Conservation (phyloP, 225 moss, liverwort and hornwort species). For the Climacium dendroides region DNA sequence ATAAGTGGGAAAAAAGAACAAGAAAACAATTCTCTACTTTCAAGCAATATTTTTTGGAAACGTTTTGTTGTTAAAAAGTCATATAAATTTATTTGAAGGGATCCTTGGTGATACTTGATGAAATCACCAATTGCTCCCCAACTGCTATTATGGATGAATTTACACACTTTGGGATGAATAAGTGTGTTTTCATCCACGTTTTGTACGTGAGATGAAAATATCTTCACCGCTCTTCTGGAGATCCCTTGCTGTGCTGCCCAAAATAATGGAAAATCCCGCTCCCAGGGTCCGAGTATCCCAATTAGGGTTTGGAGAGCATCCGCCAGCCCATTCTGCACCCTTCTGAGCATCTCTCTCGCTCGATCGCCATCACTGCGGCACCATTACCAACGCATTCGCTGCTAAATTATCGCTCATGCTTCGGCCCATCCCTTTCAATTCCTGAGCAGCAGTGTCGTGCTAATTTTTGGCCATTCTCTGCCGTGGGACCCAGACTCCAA, state of each 20-base stretch:
- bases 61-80: fast-evolving
- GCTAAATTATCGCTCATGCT: not conserved
- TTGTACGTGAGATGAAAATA: not conserved
- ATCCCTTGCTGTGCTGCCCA: not conserved
- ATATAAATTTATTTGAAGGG: not conserved
- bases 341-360: not conserved
- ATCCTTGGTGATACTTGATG: no score
- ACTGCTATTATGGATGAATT: not conserved
- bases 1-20: not conserved
- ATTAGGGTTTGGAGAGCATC: not conserved
- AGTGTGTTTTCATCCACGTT: not conserved
- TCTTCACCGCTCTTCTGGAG: not conserved
- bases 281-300: not conserved
- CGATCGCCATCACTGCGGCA: not conserved
- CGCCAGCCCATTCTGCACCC: not conserved
- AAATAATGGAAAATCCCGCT: not conserved
- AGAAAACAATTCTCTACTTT: fast-evolving
- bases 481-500: not conserved
- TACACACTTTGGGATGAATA: not conserved
- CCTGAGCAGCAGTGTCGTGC: not conserved
- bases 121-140: not conserved
- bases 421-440: not conserved
- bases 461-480: not conserved
- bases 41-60: fast-evolving
- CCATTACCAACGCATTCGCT: not conserved